Base-by-base conservation (phyloP, 352 stramenopile genomes). In the Globisporangium middletonii region DNA sequence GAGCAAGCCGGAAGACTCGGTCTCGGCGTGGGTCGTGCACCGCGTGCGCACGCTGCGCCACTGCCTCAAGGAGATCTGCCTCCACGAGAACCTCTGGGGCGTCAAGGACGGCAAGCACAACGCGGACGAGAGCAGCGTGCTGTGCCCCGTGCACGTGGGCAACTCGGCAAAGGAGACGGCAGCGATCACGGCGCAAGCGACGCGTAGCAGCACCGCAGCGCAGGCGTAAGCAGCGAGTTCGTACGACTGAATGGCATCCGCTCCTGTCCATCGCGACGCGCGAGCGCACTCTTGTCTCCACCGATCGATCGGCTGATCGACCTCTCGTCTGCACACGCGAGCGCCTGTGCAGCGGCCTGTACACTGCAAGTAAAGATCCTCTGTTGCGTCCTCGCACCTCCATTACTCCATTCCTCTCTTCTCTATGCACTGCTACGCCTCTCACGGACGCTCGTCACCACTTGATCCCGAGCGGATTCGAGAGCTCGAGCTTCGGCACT, bases 401-500 rank as follows among this genome's bases (percentile, higher is more conserved):
- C 19, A 26, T 48, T 13, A 6, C 3, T 19, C 13, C 18, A n/a
- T 45, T 16, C 4, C 13, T 45, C 33, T 5, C 4, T 45, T 28
- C 43, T 48, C 43, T 48, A 28, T 48, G 18, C 8, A 48, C n/a
- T 48, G 43, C 35, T 41, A 12, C 35, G 35, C 35, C 35, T 41
- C 35, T 12, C 13, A 12, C 4, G 8, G 38, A 44, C 16, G 13
- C 43, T 48, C 43, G 2, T 83, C 60, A 95, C 85, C 85, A 95
- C 62, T 92, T 93, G 71, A 95, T 95, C 45, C 85, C 85, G 11
- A 95, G 65, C 23, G 85, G 85, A 62, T 93, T 95, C 23, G 81
- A 75, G 56, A 87, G 72, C 65, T 95, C 85, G 38, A 95, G 68
- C 73, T 93, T 95, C 7, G 85, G 83, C 27, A 95, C 83, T 30